These are phyloP conservation scores for Nakazawaea populi DNA, from an alignment of 805 yeast genomes.

Conservation along the genomic window DNA sequence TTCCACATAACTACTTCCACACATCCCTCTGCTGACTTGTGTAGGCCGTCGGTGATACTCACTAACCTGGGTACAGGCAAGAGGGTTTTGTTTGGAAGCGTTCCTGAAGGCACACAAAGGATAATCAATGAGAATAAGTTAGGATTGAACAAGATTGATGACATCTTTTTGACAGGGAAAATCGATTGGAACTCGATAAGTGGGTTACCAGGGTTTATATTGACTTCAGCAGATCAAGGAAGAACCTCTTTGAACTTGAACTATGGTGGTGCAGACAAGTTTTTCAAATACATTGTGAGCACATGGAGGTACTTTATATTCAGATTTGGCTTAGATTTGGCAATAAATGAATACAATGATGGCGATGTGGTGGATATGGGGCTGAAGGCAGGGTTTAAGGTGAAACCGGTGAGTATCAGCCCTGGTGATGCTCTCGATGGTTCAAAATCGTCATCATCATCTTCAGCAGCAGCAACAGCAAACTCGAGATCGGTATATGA, in stretches of 20 bases:
- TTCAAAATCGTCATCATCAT: not conserved
- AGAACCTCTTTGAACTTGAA: conserved; percentile 47
- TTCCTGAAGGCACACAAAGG: conserved; percentile 86
- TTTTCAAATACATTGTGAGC: conserved; percentile 53
- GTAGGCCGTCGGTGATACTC: conserved; percentile 50
- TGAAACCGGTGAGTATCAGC: not conserved
- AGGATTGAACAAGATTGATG: conserved; percentile 50
- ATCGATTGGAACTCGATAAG: conserved; percentile 73
- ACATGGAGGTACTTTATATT: conserved; percentile 88
- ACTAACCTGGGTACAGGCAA: conserved; percentile 42
- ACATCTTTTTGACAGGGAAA: conserved; percentile 75
- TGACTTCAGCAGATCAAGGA: conserved; percentile 80
- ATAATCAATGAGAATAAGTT: conserved; percentile 55
- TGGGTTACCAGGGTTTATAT: conserved; percentile 87
- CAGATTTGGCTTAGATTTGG: conserved; percentile 60
- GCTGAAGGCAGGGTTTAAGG: conserved; percentile 12
- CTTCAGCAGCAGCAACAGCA: not conserved
- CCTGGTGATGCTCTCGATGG: not conserved
- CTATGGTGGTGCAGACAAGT: conserved; percentile 36
- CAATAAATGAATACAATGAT: conserved; percentile 20
- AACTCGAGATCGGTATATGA: not conserved
- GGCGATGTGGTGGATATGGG: conserved; percentile 11
- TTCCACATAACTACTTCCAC: conserved; percentile 18
- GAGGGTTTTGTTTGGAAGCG: conserved; percentile 66
- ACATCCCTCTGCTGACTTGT: conserved; percentile 59